Base-by-base conservation (phyloP, 1,284 basidiomycete genomes). In the Tilletiopsis washingtonensis region DNA sequence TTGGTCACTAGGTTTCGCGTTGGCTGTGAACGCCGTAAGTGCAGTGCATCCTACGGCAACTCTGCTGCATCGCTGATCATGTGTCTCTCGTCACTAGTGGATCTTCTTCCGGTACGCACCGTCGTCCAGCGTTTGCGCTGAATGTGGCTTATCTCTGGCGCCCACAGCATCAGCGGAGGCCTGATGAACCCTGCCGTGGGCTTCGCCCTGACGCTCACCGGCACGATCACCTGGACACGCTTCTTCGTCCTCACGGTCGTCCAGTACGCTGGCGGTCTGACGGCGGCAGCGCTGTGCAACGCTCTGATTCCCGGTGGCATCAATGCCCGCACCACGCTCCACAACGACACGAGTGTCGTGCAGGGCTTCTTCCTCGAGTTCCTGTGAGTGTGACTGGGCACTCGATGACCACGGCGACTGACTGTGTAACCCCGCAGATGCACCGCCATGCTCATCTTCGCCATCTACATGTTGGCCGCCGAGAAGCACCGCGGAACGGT, bases 131-230 rank as follows among this genome's bases (percentile, higher is more conserved):
- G n/a, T n/a, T n/a, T n/a, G n/a, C n/a, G n/a, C n/a, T n/a, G n/a
- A n/a, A n/a, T n/a, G n/a, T n/a, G n/a, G n/a, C n/a, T n/a, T n/a
- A n/a, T n/a, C n/a, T n/a, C n/a, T n/a, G n/a, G n/a, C n/a, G n/a
- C n/a, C n/a, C n/a, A n/a, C n/a, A n/a, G 84, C 34, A 78, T 82
- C 38, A 84, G 82, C 0, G 84, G 83, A 5, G 81, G 79, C 6
- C 72, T 76, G 49, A 85, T 86, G 76, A 85, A 85, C 63, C 84
- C 84, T 0, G 78, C 83, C 50, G 78, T 87, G 49, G 81, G 80
- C 14, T 75, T 84, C 26, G 81, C 82, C 1, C 76, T 86, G 38
- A 75, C 81, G 34, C 47, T 62, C 9, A 47, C 51, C 6, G 59
- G 56, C 17, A 43, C 41, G 17, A 12, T 57, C 23, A 20, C 20